Evolutionary conservation across 805 yeast genomes (phyloP).

Genomic region (Cyberlindnera xylosilytica): DNA sequence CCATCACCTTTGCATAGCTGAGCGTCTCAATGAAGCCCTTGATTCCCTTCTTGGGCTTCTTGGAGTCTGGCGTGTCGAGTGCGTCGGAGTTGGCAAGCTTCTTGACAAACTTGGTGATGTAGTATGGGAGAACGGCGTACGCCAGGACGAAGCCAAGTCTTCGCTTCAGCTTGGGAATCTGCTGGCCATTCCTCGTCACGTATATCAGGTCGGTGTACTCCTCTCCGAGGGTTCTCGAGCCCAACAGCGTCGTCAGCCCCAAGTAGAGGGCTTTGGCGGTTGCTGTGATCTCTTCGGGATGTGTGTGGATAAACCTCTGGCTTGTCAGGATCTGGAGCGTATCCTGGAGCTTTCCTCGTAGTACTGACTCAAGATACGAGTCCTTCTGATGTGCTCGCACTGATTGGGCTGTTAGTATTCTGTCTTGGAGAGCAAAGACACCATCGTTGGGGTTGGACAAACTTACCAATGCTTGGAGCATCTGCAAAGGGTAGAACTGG

Average conservation of each 20-base stretch:
- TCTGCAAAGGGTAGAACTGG: conserved; percentile 63
- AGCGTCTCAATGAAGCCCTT: conserved; percentile 20
- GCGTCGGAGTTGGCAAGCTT: conserved; percentile 12
- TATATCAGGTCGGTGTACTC: conserved; percentile 84
- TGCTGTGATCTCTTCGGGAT: conserved; percentile 59
- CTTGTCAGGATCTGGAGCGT: conserved; percentile 51
- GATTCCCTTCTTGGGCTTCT: conserved; percentile 13
- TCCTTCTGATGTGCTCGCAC: conserved; percentile 93
- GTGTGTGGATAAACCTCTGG: conserved; percentile 60
- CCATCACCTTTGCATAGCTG: conserved; percentile 46
- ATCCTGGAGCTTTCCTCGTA: conserved; percentile 54
- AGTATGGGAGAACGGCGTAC: conserved; percentile 62
- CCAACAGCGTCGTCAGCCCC: conserved; percentile 69
- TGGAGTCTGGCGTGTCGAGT: conserved; percentile 19
- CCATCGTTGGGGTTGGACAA: too few species aligned
- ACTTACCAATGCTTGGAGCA: conserved; percentile 80
- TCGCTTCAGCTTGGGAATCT: conserved; percentile 43
- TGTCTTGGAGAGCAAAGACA: too few species aligned
- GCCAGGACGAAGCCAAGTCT: conserved; percentile 58
- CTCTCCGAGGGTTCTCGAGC: conserved; percentile 86
- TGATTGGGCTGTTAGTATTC: conserved; percentile 15
- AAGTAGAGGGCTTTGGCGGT: conserved; percentile 61
- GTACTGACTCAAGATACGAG: conserved; percentile 57
- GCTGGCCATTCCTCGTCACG: conserved; percentile 50
- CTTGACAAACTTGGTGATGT: conserved; percentile 32